Percentiles rank a stretch among this genome's conserved stretches.
phyloP scores from a whole-genome alignment of 2,329 filamentous ascomycete genomes.

The Paecilomyces formosus region DNA sequence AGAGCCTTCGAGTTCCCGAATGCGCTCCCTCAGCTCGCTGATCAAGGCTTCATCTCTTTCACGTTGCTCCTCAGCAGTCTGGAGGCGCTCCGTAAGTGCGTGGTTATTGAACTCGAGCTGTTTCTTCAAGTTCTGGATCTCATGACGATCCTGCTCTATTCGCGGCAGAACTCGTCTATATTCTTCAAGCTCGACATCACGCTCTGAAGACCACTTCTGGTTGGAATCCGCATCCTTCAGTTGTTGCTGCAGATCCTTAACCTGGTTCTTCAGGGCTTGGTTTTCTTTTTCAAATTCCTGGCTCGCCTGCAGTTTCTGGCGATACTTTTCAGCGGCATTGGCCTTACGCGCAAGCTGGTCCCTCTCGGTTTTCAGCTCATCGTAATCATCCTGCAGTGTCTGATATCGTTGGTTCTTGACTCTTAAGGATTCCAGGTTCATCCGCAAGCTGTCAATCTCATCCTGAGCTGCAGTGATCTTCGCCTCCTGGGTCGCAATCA shows the following conservation, averaged over 20 bases:
- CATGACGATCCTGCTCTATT: slow-evolving; percentile 42
- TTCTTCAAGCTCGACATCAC: slow-evolving; percentile 35
- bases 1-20: slow-evolving; percentile 34
- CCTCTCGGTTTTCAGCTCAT: slow-evolving; percentile 41
- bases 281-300: slow-evolving; percentile 45
- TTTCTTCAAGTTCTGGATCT: slow-evolving; percentile 42
- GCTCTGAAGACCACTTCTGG: slow-evolving; percentile 32
- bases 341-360: slow-evolving; percentile 41
- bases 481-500: slow-evolving; percentile 64
- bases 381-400: slow-evolving; percentile 43
- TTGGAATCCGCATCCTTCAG: slow-evolving; percentile 38
- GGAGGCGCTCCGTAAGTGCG: slow-evolving; percentile 36
- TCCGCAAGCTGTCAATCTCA: slow-evolving; percentile 37
- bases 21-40: slow-evolving; percentile 34
- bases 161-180: slow-evolving; percentile 39
- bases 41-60: slow-evolving; percentile 34
- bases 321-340: slow-evolving; percentile 43
- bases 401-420: slow-evolving; percentile 39
- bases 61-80: slow-evolving; percentile 36
- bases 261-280: slow-evolving; percentile 37
- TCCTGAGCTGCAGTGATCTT: slow-evolving; percentile 50
- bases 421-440: slow-evolving; percentile 36
- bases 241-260: slow-evolving; percentile 40
- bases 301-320: slow-evolving; percentile 41
- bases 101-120: slow-evolving; percentile 43